These are phyloP conservation scores for Irpex sp. DNA, from an alignment of 1,284 basidiomycete genomes.

Conservation along the genomic window DNA sequence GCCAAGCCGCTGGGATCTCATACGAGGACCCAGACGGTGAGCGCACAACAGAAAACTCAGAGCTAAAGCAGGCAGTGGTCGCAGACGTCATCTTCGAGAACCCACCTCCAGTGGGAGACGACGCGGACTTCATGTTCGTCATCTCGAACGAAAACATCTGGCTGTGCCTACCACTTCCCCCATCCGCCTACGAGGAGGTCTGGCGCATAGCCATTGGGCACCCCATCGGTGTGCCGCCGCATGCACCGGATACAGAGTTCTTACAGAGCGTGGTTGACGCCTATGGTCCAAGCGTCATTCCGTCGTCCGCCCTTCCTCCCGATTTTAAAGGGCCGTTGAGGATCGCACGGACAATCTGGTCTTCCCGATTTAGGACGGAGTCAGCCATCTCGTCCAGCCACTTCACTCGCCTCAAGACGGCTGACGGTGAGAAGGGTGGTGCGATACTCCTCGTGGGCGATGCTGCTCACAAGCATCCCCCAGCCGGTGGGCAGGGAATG, in stretches of 20 bases:
- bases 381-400: constrained; percentile 14
- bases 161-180: constrained; percentile 25
- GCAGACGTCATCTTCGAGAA: constrained; percentile 28
- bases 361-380: constrained; percentile 36
- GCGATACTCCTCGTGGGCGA: constrained; percentile 33
- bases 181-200: constrained; percentile 20
- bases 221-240: constrained; percentile 31
- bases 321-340: not conserved
- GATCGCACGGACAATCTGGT: constrained; percentile 28
- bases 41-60: constrained; percentile 8
- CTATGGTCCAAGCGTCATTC: constrained; percentile 26
- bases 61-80: constrained; percentile 24
- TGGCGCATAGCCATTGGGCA: constrained; percentile 34
- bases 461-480: constrained; percentile 43
- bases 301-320: constrained; percentile 5
- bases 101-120: constrained; percentile 9
- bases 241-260: constrained; percentile 29
- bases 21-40: constrained; percentile 26
- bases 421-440: not conserved
- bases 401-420: constrained; percentile 5
- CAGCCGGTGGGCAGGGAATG: constrained; percentile 45
- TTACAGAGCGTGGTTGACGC: constrained; percentile 33
- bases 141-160: constrained; percentile 24
- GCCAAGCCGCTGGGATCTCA: constrained; percentile 21
- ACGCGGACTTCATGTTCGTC: constrained; percentile 17